Conservation (phyloP, 2,329 filamentous ascomycete species). For the Aspergillus ruber region DNA sequence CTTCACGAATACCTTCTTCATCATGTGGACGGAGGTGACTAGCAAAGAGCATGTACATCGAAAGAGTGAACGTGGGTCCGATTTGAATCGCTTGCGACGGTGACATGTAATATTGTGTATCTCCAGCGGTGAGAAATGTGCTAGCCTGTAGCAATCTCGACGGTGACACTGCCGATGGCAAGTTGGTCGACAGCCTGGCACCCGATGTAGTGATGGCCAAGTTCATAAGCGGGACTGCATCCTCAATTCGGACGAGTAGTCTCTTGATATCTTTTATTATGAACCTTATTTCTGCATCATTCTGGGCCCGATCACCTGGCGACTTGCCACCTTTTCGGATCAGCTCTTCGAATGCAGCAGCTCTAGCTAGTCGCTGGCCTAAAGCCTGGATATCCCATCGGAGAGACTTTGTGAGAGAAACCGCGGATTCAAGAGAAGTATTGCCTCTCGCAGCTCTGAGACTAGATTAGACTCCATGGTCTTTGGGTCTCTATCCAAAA, state of each 20-base stretch:
- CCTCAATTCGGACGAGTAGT: constrained; percentile 73
- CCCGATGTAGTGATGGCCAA: constrained; percentile 92
- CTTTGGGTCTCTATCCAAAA: background rate
- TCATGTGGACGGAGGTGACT: constrained; percentile 61
- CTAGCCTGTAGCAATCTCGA: constrained; percentile 88
- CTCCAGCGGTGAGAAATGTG: constrained; percentile 79
- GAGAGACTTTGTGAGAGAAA: constrained; percentile 73
- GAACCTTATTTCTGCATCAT: constrained; percentile 57
- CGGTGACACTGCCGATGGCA: constrained; percentile 79
- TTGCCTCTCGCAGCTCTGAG: constrained; percentile 63
- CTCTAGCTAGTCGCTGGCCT: constrained; percentile 65
- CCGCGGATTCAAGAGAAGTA: constrained; percentile 75
- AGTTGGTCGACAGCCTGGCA: constrained; percentile 70
- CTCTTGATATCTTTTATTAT: constrained; percentile 71
- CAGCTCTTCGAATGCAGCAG: constrained; percentile 55
- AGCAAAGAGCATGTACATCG: constrained; percentile 90
- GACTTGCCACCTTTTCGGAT: constrained; percentile 26
- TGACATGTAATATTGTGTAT: constrained; percentile 69
- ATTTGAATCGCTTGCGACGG: constrained; percentile 66
- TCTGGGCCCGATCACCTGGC: constrained; percentile 46
- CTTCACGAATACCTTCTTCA: constrained; percentile 53
- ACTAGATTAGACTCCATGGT: background rate
- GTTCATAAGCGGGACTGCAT: constrained; percentile 85
- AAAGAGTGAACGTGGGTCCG: constrained; percentile 77
- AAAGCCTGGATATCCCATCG: constrained; percentile 76